A percentile compares a stretch with the other conserved stretches of the same genome.
These are phyloP conservation scores for Phytophthora hybrid DNA, from an alignment of 352 stramenopile species.

Conservation along the genomic window DNA sequence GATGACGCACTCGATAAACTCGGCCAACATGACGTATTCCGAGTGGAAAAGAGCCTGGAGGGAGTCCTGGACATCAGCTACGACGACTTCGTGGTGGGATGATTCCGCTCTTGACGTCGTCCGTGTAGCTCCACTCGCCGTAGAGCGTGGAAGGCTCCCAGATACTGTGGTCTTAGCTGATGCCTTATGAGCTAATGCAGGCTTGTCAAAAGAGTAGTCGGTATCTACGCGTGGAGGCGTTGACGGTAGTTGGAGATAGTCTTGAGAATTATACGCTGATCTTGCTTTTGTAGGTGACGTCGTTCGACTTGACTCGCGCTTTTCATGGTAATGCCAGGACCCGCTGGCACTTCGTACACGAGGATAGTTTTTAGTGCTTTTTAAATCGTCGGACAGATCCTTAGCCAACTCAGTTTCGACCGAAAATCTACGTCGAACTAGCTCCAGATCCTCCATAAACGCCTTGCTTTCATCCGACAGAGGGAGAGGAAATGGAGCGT, in stretches of 20 bases:
- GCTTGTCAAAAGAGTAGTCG: neutral
- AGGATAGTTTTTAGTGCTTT: neutral
- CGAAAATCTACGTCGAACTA: neutral
- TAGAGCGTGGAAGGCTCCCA: neutral
- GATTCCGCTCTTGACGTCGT: neutral
- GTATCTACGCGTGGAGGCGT: neutral
- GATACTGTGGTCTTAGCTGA: neutral
- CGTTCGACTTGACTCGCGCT: neutral
- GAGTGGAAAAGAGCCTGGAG: constrained; percentile 47
- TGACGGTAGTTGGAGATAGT: neutral
- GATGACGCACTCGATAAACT: constrained; percentile 49
- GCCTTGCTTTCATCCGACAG: constrained; percentile 17
- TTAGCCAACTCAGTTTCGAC: neutral
- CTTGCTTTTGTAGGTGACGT: neutral
- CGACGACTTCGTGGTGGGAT: neutral
- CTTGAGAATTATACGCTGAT: neutral
- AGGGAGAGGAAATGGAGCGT: constrained; percentile 15
- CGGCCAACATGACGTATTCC: constrained; percentile 46
- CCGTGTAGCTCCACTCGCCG: neutral
- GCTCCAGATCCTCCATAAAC: constrained; percentile 9
- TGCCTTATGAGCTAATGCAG: neutral
- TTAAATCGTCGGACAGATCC: neutral
- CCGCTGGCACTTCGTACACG: neutral
- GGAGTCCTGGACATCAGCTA: constrained; percentile 13
- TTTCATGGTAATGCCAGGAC: neutral